phyloP scores from a whole-genome alignment of 257 asterid genomes.

The Nicotiana paniculata region DNA sequence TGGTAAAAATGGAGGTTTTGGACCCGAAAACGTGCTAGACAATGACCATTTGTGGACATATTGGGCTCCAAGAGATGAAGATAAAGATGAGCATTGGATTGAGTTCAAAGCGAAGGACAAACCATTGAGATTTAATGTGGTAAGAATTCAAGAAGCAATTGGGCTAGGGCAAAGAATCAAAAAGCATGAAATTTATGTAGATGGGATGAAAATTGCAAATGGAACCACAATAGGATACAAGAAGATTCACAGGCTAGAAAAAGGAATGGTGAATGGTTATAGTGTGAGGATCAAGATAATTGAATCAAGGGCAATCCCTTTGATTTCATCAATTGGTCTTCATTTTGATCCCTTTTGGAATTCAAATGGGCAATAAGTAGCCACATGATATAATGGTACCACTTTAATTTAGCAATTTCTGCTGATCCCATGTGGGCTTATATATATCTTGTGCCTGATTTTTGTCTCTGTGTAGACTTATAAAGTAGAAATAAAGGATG shows the following conservation, averaged over 20 bases:
- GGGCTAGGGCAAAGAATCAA: conserved; percentile 79
- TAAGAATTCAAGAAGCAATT: conserved; percentile 83
- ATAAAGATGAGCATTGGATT: conserved; percentile 46
- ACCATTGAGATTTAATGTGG: conserved; percentile 57
- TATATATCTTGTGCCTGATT: background rate
- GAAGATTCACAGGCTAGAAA: conserved; percentile 66
- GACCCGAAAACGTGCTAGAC: conserved; percentile 57
- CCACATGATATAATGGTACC: background rate
- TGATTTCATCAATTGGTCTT: conserved; percentile 73
- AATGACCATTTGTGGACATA: conserved; percentile 77
- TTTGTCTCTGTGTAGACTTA: background rate
- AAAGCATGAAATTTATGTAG: conserved; percentile 48
- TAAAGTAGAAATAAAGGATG: background rate
- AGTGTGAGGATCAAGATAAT: conserved; percentile 50
- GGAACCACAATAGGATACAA: conserved; percentile 88
- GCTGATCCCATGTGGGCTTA: background rate
- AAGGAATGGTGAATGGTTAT: conserved; percentile 40
- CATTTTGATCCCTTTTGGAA: conserved; percentile 92
- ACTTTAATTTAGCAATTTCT: background rate
- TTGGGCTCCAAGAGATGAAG: conserved; percentile 68
- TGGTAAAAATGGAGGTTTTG: conserved; percentile 42
- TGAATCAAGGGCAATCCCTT: conserved; percentile 63
- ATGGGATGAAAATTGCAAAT: conserved; percentile 41
- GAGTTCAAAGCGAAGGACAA: conserved; percentile 34
- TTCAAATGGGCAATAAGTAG: conserved; percentile 20